These are phyloP conservation scores for Silene latifolia DNA, from an alignment of 148 eudicot species.

Conservation along the genomic window DNA sequence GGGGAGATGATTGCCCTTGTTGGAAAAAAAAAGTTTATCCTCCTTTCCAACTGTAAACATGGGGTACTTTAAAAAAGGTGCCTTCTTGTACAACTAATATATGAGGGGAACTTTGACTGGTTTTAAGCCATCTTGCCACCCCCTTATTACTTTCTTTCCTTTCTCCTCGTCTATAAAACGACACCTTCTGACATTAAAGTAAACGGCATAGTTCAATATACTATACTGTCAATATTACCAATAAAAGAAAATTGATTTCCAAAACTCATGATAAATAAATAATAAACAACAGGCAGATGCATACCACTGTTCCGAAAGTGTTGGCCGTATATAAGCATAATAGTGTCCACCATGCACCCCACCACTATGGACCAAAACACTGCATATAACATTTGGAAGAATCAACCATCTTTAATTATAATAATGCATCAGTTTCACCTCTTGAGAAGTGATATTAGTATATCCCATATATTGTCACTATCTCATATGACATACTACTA, in stretches of 20 bases:
- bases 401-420: conserved; percentile 8
- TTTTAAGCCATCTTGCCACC: no score
- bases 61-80: no score
- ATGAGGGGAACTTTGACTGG: no score
- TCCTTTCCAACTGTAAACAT: no score
- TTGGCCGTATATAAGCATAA: conserved; percentile 88
- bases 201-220: background rate
- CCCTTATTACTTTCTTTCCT: background rate
- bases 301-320: conserved; percentile 88
- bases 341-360: conserved; percentile 98
- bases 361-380: conserved; percentile 95
- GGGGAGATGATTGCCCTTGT: no score
- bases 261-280: background rate
- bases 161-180: background rate
- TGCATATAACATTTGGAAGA: conserved; percentile 29
- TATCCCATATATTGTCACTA: background rate
- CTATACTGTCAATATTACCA: no score
- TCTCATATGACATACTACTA: no score
- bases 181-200: no score
- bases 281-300: conserved; percentile 20
- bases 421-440: background rate
- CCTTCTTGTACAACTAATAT: no score
- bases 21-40: no score
- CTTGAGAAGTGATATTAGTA: background rate
- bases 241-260: background rate